A percentile compares a stretch with the other conserved stretches of the same genome.
Evolutionary conservation across 78 protist genomes (phyloP).

Genomic region (Dictyostelium brefeldianum): DNA sequence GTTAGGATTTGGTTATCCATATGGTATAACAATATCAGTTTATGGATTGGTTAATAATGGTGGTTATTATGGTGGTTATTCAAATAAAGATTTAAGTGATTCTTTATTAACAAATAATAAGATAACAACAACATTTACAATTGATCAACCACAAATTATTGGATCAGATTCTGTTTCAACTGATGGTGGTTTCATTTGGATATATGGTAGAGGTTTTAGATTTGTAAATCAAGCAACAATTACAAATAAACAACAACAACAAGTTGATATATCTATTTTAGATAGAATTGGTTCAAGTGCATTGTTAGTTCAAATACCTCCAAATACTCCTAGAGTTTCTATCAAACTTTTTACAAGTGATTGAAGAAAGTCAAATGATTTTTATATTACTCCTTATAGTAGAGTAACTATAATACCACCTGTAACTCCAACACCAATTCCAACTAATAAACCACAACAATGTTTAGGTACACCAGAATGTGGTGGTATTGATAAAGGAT

Average conservation of each 20-base stretch:
- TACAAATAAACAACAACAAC: not conserved
- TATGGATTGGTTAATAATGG: too few relatives aligned
- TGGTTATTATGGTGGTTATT: too few relatives aligned
- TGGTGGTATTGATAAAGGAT: conserved; percentile 34
- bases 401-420: too few relatives aligned
- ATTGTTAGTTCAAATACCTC: not conserved
- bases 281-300: not conserved
- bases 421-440: not conserved
- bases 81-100: not conserved
- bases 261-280: too few relatives aligned
- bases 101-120: not conserved
- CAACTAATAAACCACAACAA: conserved; percentile 22
- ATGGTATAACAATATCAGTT: too few relatives aligned
- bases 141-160: not conserved
- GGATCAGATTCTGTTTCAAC: not conserved
- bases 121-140: too few relatives aligned
- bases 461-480: conserved; percentile 8
- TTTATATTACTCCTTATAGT: not conserved
- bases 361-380: not conserved
- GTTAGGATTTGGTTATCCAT: too few relatives aligned
- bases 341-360: not conserved
- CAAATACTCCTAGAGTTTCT: not conserved
- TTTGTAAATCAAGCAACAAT: not conserved
- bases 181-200: not conserved
- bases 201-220: not conserved